Evolutionary conservation across 805 yeast species (phyloP).

Genomic region (Zygosaccharomyces bisporus): DNA sequence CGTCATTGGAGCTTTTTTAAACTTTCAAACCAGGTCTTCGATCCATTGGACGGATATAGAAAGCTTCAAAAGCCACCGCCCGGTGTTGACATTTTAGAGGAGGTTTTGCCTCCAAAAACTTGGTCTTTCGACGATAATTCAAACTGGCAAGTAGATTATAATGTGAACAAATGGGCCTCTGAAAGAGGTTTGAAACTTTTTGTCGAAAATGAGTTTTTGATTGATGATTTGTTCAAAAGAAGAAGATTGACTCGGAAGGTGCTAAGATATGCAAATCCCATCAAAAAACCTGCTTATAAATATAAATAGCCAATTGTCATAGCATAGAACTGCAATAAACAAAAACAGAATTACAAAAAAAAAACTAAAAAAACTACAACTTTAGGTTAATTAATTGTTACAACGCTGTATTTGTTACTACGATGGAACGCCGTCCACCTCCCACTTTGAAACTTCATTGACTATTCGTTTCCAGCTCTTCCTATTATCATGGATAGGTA

Average conservation of each 20-base stretch:
- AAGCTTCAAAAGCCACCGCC: conserved; percentile 55
- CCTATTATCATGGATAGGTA: conserved; percentile 70
- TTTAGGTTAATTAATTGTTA: conserved; percentile 3
- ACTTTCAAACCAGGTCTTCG: conserved; percentile 56
- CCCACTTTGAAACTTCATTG: conserved; percentile 55
- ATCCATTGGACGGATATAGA: conserved; percentile 44
- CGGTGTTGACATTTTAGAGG: conserved; percentile 53
- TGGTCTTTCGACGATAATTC: conserved; percentile 67
- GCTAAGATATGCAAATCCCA: conserved; percentile 43
- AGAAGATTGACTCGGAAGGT: conserved; percentile 54
- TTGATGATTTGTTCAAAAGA: conserved; percentile 50
- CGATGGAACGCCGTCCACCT: conserved; percentile 85
- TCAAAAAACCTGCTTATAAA: conserved; percentile 30
- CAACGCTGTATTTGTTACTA: conserved; percentile 27
- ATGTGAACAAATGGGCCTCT: conserved; percentile 50
- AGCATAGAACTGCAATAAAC: too few species aligned
- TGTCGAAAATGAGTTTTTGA: conserved; percentile 49
- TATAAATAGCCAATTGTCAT: too few species aligned
- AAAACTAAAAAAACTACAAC: neutral
- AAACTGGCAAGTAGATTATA: conserved; percentile 61
- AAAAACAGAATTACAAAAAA: too few species aligned
- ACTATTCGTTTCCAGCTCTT: conserved; percentile 58
- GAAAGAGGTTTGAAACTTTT: conserved; percentile 40
- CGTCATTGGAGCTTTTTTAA: conserved; percentile 58
- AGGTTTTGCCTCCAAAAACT: conserved; percentile 61